A percentile compares a stretch with the other conserved stretches of the same genome.
Conservation (phyloP, 2,329 filamentous ascomycete genomes). For the Parasarocladium wereldwijsianum region DNA sequence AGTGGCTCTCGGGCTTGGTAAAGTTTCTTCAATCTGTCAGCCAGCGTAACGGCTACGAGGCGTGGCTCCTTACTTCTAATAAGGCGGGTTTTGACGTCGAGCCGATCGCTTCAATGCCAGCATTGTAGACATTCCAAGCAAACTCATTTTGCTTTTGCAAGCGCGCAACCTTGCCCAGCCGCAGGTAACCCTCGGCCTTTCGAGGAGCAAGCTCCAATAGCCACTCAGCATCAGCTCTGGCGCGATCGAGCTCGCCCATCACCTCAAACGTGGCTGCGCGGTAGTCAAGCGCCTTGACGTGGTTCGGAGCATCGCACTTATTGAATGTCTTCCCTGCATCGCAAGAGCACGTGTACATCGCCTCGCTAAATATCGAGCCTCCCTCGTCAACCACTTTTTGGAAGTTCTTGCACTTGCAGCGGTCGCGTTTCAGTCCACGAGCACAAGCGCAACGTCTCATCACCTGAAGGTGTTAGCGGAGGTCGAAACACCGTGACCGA, state of each 20-base stretch:
- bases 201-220: conserved; percentile 25
- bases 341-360: conserved; percentile 24
- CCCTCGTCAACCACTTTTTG: conserved; percentile 16
- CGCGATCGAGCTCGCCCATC: conserved; percentile 20
- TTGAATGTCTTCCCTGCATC: conserved; percentile 20
- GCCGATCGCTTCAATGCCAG: conserved; percentile 18
- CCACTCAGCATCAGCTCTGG: conserved; percentile 25
- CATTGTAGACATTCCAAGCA: conserved; percentile 24
- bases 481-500: neutral
- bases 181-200: conserved; percentile 22
- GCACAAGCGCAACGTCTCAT: conserved; percentile 21
- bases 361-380: conserved; percentile 25
- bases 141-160: conserved; percentile 21
- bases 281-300: conserved; percentile 26
- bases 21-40: conserved; percentile 15
- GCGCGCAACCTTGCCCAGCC: conserved; percentile 23
- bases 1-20: conserved; percentile 18
- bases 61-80: neutral
- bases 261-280: conserved; percentile 25
- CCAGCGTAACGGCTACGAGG: neutral
- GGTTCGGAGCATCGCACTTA: conserved; percentile 21
- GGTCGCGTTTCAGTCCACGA: conserved; percentile 17
- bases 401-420: conserved; percentile 25
- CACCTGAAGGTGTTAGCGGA: conserved; percentile 11
- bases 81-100: conserved; percentile 16